Evolutionary conservation across 768 basidiomycete genomes (phyloP).

Genomic region (Naganishia onofrii): DNA sequence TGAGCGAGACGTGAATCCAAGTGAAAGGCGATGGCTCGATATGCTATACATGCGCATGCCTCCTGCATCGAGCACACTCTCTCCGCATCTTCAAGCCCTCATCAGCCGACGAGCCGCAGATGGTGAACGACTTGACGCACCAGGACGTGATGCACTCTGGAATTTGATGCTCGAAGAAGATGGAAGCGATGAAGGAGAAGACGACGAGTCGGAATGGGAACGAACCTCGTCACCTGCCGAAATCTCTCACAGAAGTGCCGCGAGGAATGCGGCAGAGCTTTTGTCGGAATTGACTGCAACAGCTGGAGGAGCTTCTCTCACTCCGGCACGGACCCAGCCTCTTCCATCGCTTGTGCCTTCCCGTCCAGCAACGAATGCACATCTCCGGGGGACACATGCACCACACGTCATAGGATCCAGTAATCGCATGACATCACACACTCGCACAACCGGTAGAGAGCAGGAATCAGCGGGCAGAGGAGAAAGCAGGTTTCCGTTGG

Average conservation of each 20-base stretch:
- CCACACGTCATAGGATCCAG: constrained; percentile 3
- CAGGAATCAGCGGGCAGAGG: not conserved
- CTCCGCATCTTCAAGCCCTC: constrained; percentile 2
- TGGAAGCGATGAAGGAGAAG: constrained; percentile 6
- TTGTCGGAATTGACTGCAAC: not conserved
- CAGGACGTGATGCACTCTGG: constrained; percentile 3
- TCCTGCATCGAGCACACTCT: not conserved
- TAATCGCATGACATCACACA: not conserved
- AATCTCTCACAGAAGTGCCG: not conserved
- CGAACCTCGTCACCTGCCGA: constrained; percentile 4
- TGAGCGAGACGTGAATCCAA: not conserved
- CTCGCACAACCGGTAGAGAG: not conserved
- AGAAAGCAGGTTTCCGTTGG: not conserved
- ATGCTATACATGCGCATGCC: constrained; percentile 8
- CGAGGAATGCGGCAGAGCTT: not conserved
- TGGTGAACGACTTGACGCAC: not conserved
- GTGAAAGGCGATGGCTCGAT: constrained; percentile 18
- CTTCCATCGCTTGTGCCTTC: not conserved
- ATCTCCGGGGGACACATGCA: constrained; percentile 8
- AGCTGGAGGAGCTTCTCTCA: not conserved
- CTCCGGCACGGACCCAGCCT: not conserved
- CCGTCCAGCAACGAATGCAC: constrained; percentile 15
- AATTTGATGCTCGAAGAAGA: constrained; percentile 11
- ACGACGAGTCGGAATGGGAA: constrained; percentile 21
- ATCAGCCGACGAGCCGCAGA: constrained; percentile 3